These are phyloP conservation scores for Linnemannia zychae DNA, from an alignment of 192 early-diverging fungal genomes.

Conservation along the genomic window DNA sequence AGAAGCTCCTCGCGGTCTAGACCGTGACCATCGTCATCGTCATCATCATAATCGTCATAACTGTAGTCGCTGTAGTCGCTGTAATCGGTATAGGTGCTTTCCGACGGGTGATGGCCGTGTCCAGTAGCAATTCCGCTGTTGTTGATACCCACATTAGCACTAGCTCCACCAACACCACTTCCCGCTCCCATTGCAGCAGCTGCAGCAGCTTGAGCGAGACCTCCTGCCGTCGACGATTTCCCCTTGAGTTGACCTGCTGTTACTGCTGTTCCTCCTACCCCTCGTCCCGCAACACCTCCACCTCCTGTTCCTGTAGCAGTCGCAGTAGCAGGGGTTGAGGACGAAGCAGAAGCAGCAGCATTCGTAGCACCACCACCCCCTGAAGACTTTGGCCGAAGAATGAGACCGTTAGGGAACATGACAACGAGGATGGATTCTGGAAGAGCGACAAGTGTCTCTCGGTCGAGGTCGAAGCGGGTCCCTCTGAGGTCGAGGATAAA, in stretches of 20 bases:
- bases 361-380: not conserved
- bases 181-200: not conserved
- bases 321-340: not conserved
- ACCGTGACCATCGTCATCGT: slow-evolving; percentile 38
- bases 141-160: not conserved
- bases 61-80: slow-evolving; percentile 44
- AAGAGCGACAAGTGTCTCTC: slow-evolving; percentile 66
- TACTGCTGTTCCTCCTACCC: slow-evolving; percentile 9
- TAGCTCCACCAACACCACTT: not conserved
- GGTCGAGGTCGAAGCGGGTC: slow-evolving; percentile 65
- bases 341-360: not conserved
- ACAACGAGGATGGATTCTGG: slow-evolving; percentile 72
- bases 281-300: not conserved
- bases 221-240: not conserved
- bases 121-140: slow-evolving; percentile 4
- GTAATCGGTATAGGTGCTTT: slow-evolving; percentile 48
- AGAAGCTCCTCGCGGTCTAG: slow-evolving; percentile 39
- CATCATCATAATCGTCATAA: slow-evolving; percentile 43
- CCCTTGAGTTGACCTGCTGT: slow-evolving; percentile 4
- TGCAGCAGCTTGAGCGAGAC: not conserved
- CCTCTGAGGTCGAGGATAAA: slow-evolving; percentile 71
- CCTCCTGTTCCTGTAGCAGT: not conserved
- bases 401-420: slow-evolving; percentile 74
- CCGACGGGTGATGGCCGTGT: slow-evolving; percentile 29
- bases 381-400: slow-evolving; percentile 46